Conservation (phyloP, 345 rosid species). For the Triadica sebifera region DNA sequence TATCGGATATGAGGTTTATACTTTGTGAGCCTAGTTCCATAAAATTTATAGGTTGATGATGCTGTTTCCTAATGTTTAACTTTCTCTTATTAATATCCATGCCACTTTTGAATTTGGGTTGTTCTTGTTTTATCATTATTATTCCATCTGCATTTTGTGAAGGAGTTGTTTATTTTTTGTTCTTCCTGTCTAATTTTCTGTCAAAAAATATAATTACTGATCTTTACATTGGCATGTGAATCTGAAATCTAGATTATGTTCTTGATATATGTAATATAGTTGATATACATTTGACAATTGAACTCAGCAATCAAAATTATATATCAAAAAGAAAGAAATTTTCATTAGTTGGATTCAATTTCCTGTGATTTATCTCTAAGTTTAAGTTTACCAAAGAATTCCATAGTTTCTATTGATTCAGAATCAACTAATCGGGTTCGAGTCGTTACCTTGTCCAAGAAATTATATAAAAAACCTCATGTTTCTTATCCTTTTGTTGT, state of each 20-base stretch:
- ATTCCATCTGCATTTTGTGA: slow-evolving; percentile 1
- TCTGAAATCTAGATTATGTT: not conserved
- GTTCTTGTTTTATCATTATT: not conserved
- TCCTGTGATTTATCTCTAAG: no score
- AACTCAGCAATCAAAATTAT: not conserved
- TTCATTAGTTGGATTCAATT: no score
- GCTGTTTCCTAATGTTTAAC: not conserved
- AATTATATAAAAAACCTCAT: no score
- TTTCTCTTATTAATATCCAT: not conserved
- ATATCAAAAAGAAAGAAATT: no score
- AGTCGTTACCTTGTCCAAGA: no score
- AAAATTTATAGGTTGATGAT: not conserved
- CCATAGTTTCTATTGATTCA: no score
- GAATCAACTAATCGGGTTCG: no score
- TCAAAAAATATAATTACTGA: not conserved
- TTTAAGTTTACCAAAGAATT: no score
- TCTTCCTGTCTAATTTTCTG: not conserved
- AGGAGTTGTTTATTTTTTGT: no score
- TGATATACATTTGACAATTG: not conserved
- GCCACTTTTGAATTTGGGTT: not conserved
- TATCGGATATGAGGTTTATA: not conserved
- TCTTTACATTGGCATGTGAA: not conserved
- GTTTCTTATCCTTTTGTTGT: no score
- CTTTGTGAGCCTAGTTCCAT: not conserved
- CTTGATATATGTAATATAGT: not conserved